Evolutionary conservation across 768 basidiomycete genomes (phyloP), one percentile per base, ranked within the genome.

Genomic region (Postia placenta): DNA sequence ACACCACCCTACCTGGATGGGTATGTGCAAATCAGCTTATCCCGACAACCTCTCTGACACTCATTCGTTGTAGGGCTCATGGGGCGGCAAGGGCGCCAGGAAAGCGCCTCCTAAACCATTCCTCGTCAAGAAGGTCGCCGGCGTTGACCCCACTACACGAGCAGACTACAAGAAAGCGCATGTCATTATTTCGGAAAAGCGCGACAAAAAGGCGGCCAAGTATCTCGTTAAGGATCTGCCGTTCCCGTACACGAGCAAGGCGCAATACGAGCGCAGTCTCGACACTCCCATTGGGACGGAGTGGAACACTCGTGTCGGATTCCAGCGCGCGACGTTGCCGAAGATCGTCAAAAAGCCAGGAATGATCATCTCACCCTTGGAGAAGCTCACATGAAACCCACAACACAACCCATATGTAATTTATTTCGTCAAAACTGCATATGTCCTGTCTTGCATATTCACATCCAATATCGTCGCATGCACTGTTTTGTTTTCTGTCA

Each of bases 1-100:
- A 99, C 62, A 89, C 83, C 2, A 92, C 93, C 2, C 77, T 98
- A 22, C 84, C 93, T 36, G 96, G 96, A 26, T 99, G 96, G 96
- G 93, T 94, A 64, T 53, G 83, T 70, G n/a, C n/a, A n/a, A n/a
- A n/a, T n/a, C n/a, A n/a, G n/a, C n/a, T 42, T 25, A 44, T 57
- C 24, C 17, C 37, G 25, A 35, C 49, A 38, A 25, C 28, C 24
- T 41, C 36, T 37, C 19, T 25, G n/a, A 48, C 42, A 17, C 30
- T 14, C 12, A 28, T 57, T 28, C 19, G 14, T 11, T 45, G 19
- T 44, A 95, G 92, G 95, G 95, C 36, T 74, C 91, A 17, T 97
- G 96, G 96, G 89, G 86, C 15, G 95, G 95, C 26, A 66, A 74
- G 28, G 93, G 93, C 24, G 70, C 77, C 12, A 79, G 74, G 51